phyloP scores from a whole-genome alignment of 1,284 basidiomycete species.

The Gymnopus androsaceus region DNA sequence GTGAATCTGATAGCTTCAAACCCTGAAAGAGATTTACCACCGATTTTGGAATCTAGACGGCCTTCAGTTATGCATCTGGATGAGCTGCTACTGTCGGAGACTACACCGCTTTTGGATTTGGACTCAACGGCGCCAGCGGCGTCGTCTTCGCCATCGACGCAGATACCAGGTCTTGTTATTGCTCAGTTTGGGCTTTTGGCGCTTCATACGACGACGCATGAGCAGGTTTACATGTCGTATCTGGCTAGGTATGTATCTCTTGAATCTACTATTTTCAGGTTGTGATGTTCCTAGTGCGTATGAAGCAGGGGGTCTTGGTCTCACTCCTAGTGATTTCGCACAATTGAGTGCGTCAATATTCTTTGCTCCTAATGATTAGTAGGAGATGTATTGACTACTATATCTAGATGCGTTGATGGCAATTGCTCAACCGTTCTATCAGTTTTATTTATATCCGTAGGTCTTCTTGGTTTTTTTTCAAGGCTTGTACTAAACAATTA shows the following conservation, averaged over 20 bases:
- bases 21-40: conserved; percentile 2
- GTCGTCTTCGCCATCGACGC: conserved; percentile 62
- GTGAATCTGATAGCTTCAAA: background rate
- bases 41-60: conserved; percentile 4
- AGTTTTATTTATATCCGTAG: conserved; percentile 84
- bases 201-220: conserved; percentile 80
- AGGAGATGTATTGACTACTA: too few species aligned
- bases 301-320: conserved; percentile 69
- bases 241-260: conserved; percentile 67
- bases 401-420: conserved; percentile 83
- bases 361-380: too few species aligned
- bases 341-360: conserved; percentile 73
- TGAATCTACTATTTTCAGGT: too few species aligned
- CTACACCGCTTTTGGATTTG: conserved; percentile 24
- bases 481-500: too few species aligned
- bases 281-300: conserved; percentile 53
- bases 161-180: conserved; percentile 71
- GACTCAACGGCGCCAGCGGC: too few species aligned
- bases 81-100: background rate
- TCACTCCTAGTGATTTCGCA: conserved; percentile 78
- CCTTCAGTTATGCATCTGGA: background rate
- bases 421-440: conserved; percentile 76
- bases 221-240: conserved; percentile 82
- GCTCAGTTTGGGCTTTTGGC: conserved; percentile 79
- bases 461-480: too few species aligned